Conservation (phyloP, 2,329 filamentous ascomycete genomes). For the Fusarium robinianum region DNA sequence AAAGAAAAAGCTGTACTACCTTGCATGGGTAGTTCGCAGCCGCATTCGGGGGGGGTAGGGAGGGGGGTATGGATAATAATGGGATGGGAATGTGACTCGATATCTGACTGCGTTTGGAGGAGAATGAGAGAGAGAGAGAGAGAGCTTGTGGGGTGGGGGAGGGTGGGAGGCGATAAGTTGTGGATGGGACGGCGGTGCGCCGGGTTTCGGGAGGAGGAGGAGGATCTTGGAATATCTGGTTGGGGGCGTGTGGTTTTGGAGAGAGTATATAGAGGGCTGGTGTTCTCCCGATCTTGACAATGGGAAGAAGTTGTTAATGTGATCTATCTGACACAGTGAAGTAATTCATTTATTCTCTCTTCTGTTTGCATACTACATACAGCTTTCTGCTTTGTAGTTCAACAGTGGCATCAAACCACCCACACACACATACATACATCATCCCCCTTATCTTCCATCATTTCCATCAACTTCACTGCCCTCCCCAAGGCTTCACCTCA, state of each 20-base stretch:
- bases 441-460: slow-evolving; percentile 12
- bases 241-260: neutral
- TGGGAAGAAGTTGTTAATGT: no score
- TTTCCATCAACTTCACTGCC: neutral
- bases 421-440: slow-evolving; percentile 27
- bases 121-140: no score
- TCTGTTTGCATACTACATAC: no score
- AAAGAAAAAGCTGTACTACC: slow-evolving; percentile 2
- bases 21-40: slow-evolving; percentile 16
- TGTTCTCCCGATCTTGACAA: neutral
- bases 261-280: slow-evolving; percentile 26
- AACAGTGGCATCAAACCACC: slow-evolving; percentile 17
- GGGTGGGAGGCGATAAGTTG: slow-evolving; percentile 7
- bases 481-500: slow-evolving; percentile 5
- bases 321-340: no score
- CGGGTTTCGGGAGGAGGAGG: slow-evolving; percentile 23
- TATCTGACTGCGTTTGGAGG: no score
- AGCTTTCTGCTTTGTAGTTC: no score
- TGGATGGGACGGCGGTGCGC: slow-evolving; percentile 20
- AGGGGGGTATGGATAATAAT: neutral
- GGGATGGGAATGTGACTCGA: no score
- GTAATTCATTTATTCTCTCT: no score
- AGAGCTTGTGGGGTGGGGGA: neutral
- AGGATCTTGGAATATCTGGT: neutral
- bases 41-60: slow-evolving; percentile 4